Base-by-base conservation (phyloP, 2,329 filamentous ascomycete species). In the Pestalotiopsis sp. region DNA sequence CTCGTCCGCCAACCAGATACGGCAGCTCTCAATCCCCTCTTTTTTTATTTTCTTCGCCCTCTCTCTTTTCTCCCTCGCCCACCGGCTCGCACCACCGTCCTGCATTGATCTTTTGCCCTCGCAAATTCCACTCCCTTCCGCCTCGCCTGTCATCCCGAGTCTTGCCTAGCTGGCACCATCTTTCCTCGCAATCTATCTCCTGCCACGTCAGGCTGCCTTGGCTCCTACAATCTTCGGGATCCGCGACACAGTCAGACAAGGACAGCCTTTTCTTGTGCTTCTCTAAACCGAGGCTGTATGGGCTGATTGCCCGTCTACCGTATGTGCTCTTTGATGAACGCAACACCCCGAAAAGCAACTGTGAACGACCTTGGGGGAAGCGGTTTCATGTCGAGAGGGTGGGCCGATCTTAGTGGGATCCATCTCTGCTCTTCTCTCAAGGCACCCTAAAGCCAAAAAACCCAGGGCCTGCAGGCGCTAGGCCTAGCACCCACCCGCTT, bases 1-100 rank as follows among this genome's bases (percentile, higher is more conserved):
- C 52, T 59, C 64, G 31, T 66, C 64, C 56, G 38, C 64, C 64
- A 66, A 66, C 64, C 64, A 66, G 64, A 66, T 60, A 17, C 64
- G 64, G 64, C 64, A 66, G 56, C 64, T 66, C 45, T 20, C 17
- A n/a, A 23, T 57, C 64, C 27, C 64, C 49, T 63, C 60, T 63
- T 63, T 63, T 63, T 27, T 36, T 59, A 23, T 58, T 23, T 6
- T 52, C 7, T 52, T n/a, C 20, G 7, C 20, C 45, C 45, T 52
- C 57, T 58, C 56, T 17, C 64, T 49, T 36, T 56, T 57, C 20
- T 27, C 41, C 25, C 45, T 57, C 49, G 38, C 17, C 49, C 45
- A 31, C 25, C 23, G 49, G 36, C 25, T 66, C 11, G 49, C 62
- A 64, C 62, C 27, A 36, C 31, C 7, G 2, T 31, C 57, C 57